Conservation (phyloP, 352 stramenopile genomes). For the Phytophthora sp. region DNA sequence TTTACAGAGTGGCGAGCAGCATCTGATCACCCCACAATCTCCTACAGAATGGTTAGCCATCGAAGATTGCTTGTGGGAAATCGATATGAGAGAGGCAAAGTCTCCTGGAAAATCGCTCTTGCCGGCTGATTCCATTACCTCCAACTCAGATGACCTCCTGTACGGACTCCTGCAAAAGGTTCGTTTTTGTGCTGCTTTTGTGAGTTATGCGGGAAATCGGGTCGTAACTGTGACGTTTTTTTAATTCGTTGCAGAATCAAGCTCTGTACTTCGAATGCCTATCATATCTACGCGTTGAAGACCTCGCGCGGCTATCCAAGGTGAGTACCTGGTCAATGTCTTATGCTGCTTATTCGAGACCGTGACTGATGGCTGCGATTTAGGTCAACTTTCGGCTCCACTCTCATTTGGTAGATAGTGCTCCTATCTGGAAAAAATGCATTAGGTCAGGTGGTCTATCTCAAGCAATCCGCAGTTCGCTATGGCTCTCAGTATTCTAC, state of each 20-base stretch:
- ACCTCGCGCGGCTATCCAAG: constrained; percentile 50
- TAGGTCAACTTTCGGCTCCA: constrained; percentile 51
- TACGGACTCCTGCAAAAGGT: constrained; percentile 42
- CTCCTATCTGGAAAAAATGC: constrained; percentile 78
- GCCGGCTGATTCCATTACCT: constrained; percentile 21
- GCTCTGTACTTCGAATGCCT: constrained; percentile 47
- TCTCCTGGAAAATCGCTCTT: constrained; percentile 31
- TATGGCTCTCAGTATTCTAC: constrained; percentile 78
- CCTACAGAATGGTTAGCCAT: constrained; percentile 58
- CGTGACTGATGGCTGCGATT: neutral
- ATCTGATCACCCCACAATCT: constrained; percentile 24
- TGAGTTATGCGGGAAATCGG: neutral
- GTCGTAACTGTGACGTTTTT: neutral
- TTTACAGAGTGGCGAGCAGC: constrained; percentile 19
- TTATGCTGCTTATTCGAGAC: neutral
- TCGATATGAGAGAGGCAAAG: constrained; percentile 45
- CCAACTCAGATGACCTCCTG: constrained; percentile 26
- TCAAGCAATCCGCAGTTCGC: constrained; percentile 46
- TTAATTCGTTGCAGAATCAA: constrained; percentile 32
- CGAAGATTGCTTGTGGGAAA: constrained; percentile 64
- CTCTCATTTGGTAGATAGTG: constrained; percentile 42
- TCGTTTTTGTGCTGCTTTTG: constrained; percentile 7
- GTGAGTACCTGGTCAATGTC: constrained; percentile 8
- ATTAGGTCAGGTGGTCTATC: constrained; percentile 64
- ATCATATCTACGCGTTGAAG: constrained; percentile 52